Conservation (phyloP, 306 rosid genomes). For the Mucuna pruriens region DNA sequence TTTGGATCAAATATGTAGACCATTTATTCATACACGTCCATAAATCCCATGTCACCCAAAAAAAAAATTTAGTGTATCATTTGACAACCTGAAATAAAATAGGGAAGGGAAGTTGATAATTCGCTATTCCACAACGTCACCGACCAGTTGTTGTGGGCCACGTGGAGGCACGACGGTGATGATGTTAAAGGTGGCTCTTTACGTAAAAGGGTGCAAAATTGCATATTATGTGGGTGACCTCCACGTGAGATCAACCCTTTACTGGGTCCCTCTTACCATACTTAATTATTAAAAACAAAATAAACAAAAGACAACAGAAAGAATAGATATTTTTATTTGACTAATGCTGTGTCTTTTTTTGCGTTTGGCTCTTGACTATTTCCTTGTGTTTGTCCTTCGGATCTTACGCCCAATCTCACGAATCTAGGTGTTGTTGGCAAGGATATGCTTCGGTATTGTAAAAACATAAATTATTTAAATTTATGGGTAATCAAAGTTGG, state of each 20-base stretch:
- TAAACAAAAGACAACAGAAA: not conserved
- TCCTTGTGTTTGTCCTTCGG: slow-evolving; percentile 1
- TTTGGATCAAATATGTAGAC: not conserved
- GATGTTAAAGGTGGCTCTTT: slow-evolving; percentile 7
- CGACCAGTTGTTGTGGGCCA: slow-evolving; percentile 39
- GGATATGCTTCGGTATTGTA: not conserved
- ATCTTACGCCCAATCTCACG: slow-evolving; percentile 1
- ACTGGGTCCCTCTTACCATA: slow-evolving; percentile 23
- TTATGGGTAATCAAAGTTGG: not conserved
- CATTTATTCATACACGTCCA: not conserved
- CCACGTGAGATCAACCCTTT: slow-evolving; percentile 37
- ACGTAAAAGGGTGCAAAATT: not conserved
- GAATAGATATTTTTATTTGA: slow-evolving; percentile 12
- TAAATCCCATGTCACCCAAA: not conserved
- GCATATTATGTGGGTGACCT: slow-evolving; percentile 16
- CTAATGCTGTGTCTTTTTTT: not conserved
- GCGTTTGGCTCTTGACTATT: not conserved
- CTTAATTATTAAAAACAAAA: not conserved
- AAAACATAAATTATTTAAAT: not conserved
- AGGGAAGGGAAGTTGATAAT: not conserved
- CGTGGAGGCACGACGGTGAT: slow-evolving; percentile 49
- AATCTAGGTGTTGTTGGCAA: not conserved
- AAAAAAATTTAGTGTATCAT: not conserved
- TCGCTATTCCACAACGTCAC: slow-evolving; percentile 32
- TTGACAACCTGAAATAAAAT: not conserved